These are phyloP conservation scores for Pythium rishiriense DNA, from an alignment of 352 stramenopile species.

Conservation along the genomic window DNA sequence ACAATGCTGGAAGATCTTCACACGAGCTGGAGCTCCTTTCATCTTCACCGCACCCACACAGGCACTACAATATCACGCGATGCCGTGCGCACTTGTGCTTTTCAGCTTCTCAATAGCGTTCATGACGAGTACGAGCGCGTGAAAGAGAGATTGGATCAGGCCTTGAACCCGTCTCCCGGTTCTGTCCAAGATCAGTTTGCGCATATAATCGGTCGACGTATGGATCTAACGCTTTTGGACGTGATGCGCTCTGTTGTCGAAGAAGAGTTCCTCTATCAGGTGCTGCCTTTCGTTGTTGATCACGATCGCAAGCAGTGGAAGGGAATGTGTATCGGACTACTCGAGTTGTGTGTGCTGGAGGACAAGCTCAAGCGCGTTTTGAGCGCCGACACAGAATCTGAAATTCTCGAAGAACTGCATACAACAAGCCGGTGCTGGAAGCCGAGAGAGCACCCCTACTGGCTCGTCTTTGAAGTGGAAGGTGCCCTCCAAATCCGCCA, in stretches of 20 bases:
- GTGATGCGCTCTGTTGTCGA: conserved; percentile 30
- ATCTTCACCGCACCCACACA: conserved; percentile 15
- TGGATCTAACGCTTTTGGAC: conserved; percentile 1
- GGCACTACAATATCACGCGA: neutral
- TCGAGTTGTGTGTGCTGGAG: conserved; percentile 79
- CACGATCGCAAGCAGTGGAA: conserved; percentile 27
- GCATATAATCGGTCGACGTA: neutral
- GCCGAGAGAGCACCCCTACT: conserved; percentile 58
- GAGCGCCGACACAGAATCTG: neutral
- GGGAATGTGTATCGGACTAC: conserved; percentile 25
- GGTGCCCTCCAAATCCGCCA: conserved; percentile 73
- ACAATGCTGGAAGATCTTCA: conserved; percentile 43
- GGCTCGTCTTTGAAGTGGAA: conserved; percentile 89
- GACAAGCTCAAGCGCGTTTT: conserved; percentile 62
- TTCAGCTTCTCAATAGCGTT: neutral
- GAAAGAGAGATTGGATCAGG: neutral
- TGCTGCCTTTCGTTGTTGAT: conserved; percentile 31
- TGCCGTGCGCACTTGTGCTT: neutral
- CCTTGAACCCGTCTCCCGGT: neutral
- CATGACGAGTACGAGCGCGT: neutral
- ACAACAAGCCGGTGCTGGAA: conserved; percentile 45
- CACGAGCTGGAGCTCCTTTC: conserved; percentile 43
- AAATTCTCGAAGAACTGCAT: conserved; percentile 58
- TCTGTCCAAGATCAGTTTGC: neutral
- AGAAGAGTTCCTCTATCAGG: conserved; percentile 28